Percentiles rank a stretch among this genome's conserved stretches.
phyloP scores from a whole-genome alignment of 345 rosid species.

The Eucalyptus pauciflora region DNA sequence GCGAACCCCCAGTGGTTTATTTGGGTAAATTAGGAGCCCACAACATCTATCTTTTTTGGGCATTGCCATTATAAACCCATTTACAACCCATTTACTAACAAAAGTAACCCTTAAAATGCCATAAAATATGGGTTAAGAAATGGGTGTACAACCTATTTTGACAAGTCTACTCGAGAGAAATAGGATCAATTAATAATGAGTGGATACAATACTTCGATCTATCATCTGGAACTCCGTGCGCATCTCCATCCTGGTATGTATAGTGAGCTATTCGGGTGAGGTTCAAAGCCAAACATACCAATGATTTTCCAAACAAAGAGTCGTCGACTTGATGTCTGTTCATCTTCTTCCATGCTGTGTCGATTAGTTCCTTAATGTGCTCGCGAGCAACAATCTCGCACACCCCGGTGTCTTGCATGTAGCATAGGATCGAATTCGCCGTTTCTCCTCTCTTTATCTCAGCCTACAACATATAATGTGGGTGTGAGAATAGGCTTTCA shows the following conservation, averaged over 20 bases:
- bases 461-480: conserved; percentile 1
- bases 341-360: conserved; percentile 22
- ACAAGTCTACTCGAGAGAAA: neutral
- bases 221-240: conserved; percentile 15
- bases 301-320: neutral
- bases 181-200: conserved; percentile 16
- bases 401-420: conserved; percentile 11
- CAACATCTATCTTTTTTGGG: too few relatives aligned
- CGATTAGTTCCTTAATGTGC: conserved; percentile 5
- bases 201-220: neutral
- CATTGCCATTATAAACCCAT: too few relatives aligned
- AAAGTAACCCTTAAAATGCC: too few relatives aligned
- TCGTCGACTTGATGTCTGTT: neutral
- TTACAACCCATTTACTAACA: too few relatives aligned
- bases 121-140: too few relatives aligned
- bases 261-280: conserved; percentile 13
- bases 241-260: conserved; percentile 24
- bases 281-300: conserved; percentile 1
- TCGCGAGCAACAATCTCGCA: conserved; percentile 7
- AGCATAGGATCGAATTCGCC: conserved; percentile 10
- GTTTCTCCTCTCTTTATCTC: conserved; percentile 22
- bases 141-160: too few relatives aligned
- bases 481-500: too few relatives aligned
- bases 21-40: too few relatives aligned
- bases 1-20: too few relatives aligned